A percentile compares a stretch with the other conserved stretches of the same genome.
phyloP scores from a whole-genome alignment of 2,329 filamentous ascomycete species.

The Verticillium dahliae region DNA sequence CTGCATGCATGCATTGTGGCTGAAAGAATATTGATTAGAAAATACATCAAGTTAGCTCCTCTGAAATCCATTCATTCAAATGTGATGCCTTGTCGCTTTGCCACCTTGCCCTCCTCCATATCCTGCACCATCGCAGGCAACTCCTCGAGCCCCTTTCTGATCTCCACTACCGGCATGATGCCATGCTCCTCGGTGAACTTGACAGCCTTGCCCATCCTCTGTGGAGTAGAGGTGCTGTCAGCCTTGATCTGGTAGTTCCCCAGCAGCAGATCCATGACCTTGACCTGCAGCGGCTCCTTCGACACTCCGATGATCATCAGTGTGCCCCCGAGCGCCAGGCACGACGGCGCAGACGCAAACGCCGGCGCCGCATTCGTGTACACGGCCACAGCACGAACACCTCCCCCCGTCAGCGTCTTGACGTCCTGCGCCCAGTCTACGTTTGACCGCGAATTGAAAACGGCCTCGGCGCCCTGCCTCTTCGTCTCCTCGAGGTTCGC shows the following conservation, averaged over 20 bases:
- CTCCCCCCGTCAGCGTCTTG: slow-evolving; percentile 32
- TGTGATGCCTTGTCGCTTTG: slow-evolving; percentile 27
- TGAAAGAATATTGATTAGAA: neutral
- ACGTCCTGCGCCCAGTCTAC: slow-evolving; percentile 28
- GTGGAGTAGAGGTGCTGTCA: slow-evolving; percentile 32
- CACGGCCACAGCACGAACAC: slow-evolving; percentile 31
- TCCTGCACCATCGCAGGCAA: slow-evolving; percentile 28
- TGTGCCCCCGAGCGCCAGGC: slow-evolving; percentile 28
- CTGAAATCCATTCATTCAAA: slow-evolving; percentile 16
- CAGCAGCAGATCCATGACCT: slow-evolving; percentile 30
- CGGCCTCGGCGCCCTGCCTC: slow-evolving; percentile 30
- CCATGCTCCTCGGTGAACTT: slow-evolving; percentile 33
- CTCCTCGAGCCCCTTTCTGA: slow-evolving; percentile 28
- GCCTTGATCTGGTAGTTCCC: slow-evolving; percentile 31
- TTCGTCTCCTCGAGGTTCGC: slow-evolving; percentile 29
- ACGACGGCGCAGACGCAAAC: slow-evolving; percentile 25
- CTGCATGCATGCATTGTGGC: neutral
- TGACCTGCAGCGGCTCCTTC: slow-evolving; percentile 25
- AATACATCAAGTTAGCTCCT: neutral
- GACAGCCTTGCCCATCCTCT: slow-evolving; percentile 34
- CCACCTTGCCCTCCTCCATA: slow-evolving; percentile 27
- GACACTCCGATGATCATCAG: slow-evolving; percentile 36
- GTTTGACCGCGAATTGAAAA: slow-evolving; percentile 34
- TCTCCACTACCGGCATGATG: slow-evolving; percentile 30
- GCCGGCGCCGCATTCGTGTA: slow-evolving; percentile 30